Evolutionary conservation across 2,329 filamentous ascomycete genomes (phyloP), one percentile per base, ranked within the genome.

Genomic region (Periconia digitata): DNA sequence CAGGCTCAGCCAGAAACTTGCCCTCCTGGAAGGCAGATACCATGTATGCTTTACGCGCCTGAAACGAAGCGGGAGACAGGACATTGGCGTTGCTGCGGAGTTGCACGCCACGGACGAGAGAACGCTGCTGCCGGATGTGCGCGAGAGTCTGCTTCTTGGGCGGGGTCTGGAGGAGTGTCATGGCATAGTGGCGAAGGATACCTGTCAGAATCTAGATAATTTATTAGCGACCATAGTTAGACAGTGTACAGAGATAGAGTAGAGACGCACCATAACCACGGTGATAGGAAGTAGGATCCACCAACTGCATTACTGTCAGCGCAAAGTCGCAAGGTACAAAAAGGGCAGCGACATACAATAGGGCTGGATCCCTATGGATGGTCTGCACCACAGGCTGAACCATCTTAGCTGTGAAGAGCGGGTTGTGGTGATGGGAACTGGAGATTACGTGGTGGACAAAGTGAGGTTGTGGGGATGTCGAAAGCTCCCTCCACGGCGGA

Each of bases 271-370:
- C 95, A 99, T 99, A 69, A 99, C 94, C 63, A 96, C 81, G 40
- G 92, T 96, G 72, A 99, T 99, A 54, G 94, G 94, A 55, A 96
- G 86, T 51, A 99, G 81, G 74, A 99, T 99, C 94, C 94, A 99
- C 81, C 96, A 97, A 77, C 94, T 99, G 65, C 46, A 51, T 17
- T 45, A 45, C 46, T 54, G 46, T 71, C 44, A 71, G 64, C 55
- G 36, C 50, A 24, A 23, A 24, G 47, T 21, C 29, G 22, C 22
- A 18, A 23, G 17, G n/a, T 17, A 17, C 3, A 10, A 32, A 15
- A 24, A 34, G 43, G 27, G 46, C 27, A 29, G 29, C 40, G 44
- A 74, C 89, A 70, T 79, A 97, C 94, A 99, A 96, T 58, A 99
- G 81, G 76, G 96, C 92, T 67, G 94, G 92, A 87, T 99, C 95